These are phyloP conservation scores for Aureoboletus auriporus DNA, from an alignment of 768 basidiomycete species.

Conservation along the genomic window DNA sequence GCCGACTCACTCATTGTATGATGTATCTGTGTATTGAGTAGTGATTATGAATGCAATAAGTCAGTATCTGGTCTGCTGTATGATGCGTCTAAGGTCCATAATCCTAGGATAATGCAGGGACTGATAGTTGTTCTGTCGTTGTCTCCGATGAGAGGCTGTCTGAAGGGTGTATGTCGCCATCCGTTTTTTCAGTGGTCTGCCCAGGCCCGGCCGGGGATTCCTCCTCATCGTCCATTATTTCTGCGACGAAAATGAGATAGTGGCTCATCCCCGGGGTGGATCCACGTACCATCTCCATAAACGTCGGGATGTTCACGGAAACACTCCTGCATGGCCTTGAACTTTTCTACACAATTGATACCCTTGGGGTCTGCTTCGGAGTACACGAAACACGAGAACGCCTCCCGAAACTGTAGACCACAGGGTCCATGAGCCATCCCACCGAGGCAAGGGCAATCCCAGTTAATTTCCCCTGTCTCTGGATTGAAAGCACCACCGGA, in stretches of 20 bases:
- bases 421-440: slow-evolving; percentile 99
- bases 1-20: slow-evolving; percentile 8
- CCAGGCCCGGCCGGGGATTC: slow-evolving; percentile 17
- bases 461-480: slow-evolving; percentile 98
- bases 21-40: slow-evolving; percentile 24
- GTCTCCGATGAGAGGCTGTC: slow-evolving; percentile 8
- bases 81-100: slow-evolving; percentile 18
- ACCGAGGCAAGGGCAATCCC: slow-evolving; percentile 98
- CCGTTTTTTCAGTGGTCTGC: slow-evolving; percentile 1
- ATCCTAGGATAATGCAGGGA: slow-evolving; percentile 16
- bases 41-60: slow-evolving; percentile 29
- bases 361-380: slow-evolving; percentile 97
- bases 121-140: slow-evolving; percentile 5
- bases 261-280: neutral
- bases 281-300: slow-evolving; percentile 83
- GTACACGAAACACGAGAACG: slow-evolving; percentile 95
- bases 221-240: slow-evolving; percentile 69
- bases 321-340: slow-evolving; percentile 96
- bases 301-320: slow-evolving; percentile 94
- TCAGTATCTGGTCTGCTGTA: slow-evolving; percentile 16
- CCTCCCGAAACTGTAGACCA: slow-evolving; percentile 87
- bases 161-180: slow-evolving; percentile 1
- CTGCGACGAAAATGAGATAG: slow-evolving; percentile 29
- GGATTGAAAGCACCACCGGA: slow-evolving; percentile 79
- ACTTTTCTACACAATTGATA: slow-evolving; percentile 96